Evolutionary conservation across 306 rosid genomes (phyloP).

Genomic region (Mimosa pudica): DNA sequence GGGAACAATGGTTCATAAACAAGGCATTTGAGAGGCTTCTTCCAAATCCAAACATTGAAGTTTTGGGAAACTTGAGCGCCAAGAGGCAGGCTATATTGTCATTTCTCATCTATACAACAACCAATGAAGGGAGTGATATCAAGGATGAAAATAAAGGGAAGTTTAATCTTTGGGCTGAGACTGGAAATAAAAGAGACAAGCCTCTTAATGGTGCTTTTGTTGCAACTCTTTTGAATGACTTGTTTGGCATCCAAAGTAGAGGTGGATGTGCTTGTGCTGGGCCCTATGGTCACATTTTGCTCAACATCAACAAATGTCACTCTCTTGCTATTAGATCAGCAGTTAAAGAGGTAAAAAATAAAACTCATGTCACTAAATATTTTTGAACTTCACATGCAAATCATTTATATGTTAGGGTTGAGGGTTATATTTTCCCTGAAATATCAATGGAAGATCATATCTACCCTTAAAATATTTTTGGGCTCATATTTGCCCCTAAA

Average conservation of each 20-base stretch:
- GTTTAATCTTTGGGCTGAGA: constrained; percentile 66
- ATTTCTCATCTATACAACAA: constrained; percentile 61
- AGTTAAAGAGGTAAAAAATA: constrained; percentile 51
- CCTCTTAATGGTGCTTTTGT: constrained; percentile 84
- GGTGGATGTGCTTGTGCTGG: constrained; percentile 98
- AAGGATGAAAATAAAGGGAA: constrained; percentile 23
- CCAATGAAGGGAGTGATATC: constrained; percentile 30
- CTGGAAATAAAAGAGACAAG: constrained; percentile 54
- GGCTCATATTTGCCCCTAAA: too few species aligned
- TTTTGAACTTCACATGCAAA: background rate
- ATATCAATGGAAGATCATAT: too few species aligned
- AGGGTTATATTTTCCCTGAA: too few species aligned
- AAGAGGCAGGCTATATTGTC: constrained; percentile 78
- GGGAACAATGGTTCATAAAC: constrained; percentile 50
- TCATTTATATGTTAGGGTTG: background rate
- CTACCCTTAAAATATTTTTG: too few species aligned
- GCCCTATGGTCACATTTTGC: constrained; percentile 79
- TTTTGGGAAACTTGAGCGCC: constrained; percentile 60
- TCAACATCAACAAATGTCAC: constrained; percentile 47
- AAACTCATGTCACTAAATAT: background rate
- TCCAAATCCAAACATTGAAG: constrained; percentile 53
- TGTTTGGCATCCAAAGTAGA: constrained; percentile 85
- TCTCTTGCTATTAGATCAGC: constrained; percentile 69
- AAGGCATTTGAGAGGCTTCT: constrained; percentile 62
- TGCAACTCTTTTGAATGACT: constrained; percentile 71